Conservation (phyloP, 1,284 basidiomycete species). For the Mycena citricolor region DNA sequence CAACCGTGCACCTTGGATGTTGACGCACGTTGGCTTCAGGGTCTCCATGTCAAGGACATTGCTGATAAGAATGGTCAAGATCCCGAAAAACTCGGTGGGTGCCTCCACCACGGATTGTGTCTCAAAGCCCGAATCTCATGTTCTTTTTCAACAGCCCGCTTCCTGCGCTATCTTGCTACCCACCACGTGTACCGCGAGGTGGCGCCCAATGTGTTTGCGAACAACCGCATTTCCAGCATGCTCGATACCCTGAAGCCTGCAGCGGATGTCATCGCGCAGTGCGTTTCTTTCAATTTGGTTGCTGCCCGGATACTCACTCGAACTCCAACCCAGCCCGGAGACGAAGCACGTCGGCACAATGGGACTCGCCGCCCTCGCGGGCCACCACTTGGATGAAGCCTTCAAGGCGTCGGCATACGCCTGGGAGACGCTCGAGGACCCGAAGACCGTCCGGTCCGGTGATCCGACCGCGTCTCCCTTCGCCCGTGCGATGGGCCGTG, state of each 20-base stretch:
- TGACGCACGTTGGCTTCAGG: constrained; percentile 22
- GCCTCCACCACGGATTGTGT: not conserved
- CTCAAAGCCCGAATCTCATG: not conserved
- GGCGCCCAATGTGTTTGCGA: constrained; percentile 40
- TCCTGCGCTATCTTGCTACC: constrained; percentile 39
- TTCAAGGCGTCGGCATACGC: constrained; percentile 36
- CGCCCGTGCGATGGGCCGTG: constrained; percentile 28
- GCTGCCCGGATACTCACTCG: too few species aligned
- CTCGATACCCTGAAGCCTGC: constrained; percentile 40
- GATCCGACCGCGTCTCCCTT: constrained; percentile 32
- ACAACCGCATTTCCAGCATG: constrained; percentile 41
- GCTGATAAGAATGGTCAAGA: constrained; percentile 32
- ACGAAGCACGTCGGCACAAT: constrained; percentile 27
- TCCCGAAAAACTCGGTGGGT: constrained; percentile 35
- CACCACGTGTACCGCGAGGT: constrained; percentile 45
- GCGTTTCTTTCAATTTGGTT: too few species aligned
- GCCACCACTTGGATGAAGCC: constrained; percentile 34
- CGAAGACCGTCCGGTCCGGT: constrained; percentile 29
- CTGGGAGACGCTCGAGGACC: constrained; percentile 35
- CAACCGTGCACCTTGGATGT: not conserved
- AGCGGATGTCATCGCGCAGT: constrained; percentile 26
- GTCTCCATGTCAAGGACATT: constrained; percentile 38
- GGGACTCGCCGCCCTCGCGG: constrained; percentile 13
- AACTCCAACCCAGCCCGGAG: too few species aligned
- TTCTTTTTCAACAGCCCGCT: constrained; percentile 29